Base-by-base conservation (phyloP, 139 green algal genomes). In the Tetraselmis chui region DNA sequence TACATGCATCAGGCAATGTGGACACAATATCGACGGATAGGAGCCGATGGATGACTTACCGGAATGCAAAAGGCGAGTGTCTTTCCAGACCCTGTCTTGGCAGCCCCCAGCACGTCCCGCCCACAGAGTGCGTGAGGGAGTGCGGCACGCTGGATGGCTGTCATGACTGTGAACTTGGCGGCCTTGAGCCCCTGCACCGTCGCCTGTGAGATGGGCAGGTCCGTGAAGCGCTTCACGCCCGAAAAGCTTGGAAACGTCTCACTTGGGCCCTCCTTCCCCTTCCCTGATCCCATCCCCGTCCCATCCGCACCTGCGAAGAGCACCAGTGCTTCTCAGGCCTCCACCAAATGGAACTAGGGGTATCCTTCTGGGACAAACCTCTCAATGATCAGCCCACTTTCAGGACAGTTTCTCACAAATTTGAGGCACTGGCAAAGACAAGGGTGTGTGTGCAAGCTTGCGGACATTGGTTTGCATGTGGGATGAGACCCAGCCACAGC, bases 61-160 rank as follows among this genome's bases (percentile, higher is more conserved):
- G 97, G 95, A 2, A 99, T 89, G 11, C 98, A 81, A 86, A 99
- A 99, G 2, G 94, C 88, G 24, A 99, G 87, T 0, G 97, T 99
- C 88, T 99, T 99, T 45, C 95, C 96, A 23, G 87, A 96, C n/a
- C 97, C 97, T 1, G 96, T 99, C 84, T 99, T 99, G 5, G 97
- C 97, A 0, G 97, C 97, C 25, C 97, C 96, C 45, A 99, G 88
- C 2, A 99, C 87, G 79, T 99, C 96, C 0, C 97, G 83, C 0
- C 95, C 96, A 27, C 79, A 85, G 27, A 99, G 89, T 5, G 95
- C 95, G 75, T 98, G 95, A 0, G 97, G 97, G 31, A 99, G 80
- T 1, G 95, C 90, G 23, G 95, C 93, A 0, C 94, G 86, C 89
- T 99, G 97, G 32, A 99, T 96, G 18, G 95, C 97, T 1, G 97